Base-by-base conservation (phyloP, 345 rosid species). In the Citrus trifoliata region DNA sequence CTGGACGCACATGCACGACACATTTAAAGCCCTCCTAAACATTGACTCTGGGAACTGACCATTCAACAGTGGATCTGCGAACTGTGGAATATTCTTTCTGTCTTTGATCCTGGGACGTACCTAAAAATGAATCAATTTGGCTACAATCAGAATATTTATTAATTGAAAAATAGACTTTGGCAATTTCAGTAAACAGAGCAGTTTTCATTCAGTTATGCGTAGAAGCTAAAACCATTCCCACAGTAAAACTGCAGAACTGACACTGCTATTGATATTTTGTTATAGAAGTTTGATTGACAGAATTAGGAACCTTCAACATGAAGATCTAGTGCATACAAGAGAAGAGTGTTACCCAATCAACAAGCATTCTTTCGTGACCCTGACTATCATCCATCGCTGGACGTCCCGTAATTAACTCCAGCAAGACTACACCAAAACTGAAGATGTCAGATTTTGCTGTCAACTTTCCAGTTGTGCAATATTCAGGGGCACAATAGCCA, bases 401-500 rank as follows among this genome's bases (percentile, higher is more conserved):
- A 24, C 79, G 87, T n/a, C 97, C 97, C 0, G 88, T 85, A 77
- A 93, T 80, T 55, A 93, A 84, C 88, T 91, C 97, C 67, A 93
- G 75, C 79, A 93, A 37, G 70, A 93, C 87, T 37, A 93, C 89
- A 56, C 94, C 95, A 60, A 88, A 90, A 85, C 94, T 86, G 77
- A 83, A 93, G n/a, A 93, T 86, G 78, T 93, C 97, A 1, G 93
- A 87, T 74, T 85, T 93, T 74, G 72, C 33, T 0, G 92, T 90
- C 78, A 93, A 37, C 61, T 85, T 88, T 33, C 95, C 94, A 27
- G 79, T 90, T 12, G 6, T 42, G 3, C 87, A 90, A 72, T 90
- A 93, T 82, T 93, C 97, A 0, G 94, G 97, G 63, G 95, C 94
- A 48, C 97, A 93, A 69, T 93, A 91, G 30, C 94, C 97, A 2